phyloP scores from a whole-genome alignment of 2,329 filamentous ascomycete genomes.

The Verticillium tricorpus region DNA sequence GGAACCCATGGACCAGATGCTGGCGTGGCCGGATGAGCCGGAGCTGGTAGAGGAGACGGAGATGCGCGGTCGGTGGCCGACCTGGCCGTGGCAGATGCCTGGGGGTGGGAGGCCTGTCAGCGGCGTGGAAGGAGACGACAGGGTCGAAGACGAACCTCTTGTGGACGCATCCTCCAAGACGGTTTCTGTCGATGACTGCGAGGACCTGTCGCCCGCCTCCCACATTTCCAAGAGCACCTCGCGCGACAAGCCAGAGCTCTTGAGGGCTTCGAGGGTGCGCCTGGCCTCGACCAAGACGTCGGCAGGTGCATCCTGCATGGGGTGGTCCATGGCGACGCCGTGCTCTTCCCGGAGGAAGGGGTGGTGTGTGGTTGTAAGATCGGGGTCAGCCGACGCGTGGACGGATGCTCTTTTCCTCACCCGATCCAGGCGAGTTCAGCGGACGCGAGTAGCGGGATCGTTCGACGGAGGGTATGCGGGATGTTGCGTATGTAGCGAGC shows the following conservation, averaged over 20 bases:
- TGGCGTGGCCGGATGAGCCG: slow-evolving; percentile 39
- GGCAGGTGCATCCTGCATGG: slow-evolving; percentile 28
- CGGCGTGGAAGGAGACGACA: slow-evolving; percentile 15
- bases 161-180: slow-evolving; percentile 13
- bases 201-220: slow-evolving; percentile 12
- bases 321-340: slow-evolving; percentile 10
- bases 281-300: slow-evolving; percentile 40
- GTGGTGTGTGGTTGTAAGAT: neutral
- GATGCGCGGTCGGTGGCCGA: slow-evolving; percentile 32
- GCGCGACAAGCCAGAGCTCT: slow-evolving; percentile 39
- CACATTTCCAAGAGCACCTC: slow-evolving; percentile 26
- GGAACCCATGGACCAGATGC: slow-evolving; percentile 25
- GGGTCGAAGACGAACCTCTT: slow-evolving; percentile 6
- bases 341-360: neutral
- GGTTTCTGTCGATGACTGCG: slow-evolving; percentile 4
- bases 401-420: neutral
- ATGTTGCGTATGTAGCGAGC: neutral
- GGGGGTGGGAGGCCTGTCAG: slow-evolving; percentile 3
- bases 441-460: neutral
- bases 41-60: slow-evolving; percentile 47
- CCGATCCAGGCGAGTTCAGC: neutral
- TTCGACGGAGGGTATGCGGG: neutral
- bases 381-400: neutral
- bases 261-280: slow-evolving; percentile 40
- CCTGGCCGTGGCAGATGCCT: slow-evolving; percentile 29